Evolutionary conservation across 306 rosid genomes (phyloP), one percentile per base, ranked within the genome.

Genomic region (Vigna reflexopilosa): DNA sequence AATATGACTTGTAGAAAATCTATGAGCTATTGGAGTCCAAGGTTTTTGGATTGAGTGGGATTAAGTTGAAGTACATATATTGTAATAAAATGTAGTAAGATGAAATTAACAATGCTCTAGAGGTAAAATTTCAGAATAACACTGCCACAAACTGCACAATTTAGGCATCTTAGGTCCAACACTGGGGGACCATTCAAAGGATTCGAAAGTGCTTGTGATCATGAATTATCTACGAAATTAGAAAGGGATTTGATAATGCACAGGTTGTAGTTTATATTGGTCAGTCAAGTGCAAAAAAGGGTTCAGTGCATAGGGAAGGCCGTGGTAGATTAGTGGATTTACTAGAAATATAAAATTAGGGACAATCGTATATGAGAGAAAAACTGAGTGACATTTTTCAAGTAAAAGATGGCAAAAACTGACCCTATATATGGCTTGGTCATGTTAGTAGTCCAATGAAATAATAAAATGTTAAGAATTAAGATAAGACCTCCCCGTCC

Each of bases 161-260:
- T 54, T 40, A 45, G 55, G 67, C 40, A 51, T 70, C 47, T 61
- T 62, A 40, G 61, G 54, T 45, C 54, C 62, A 62, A 76, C 30
- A 59, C 20, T 19, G 34, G 24, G 67, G 52, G 80, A 76, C 70
- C 38, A 36, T 9, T 57, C 28, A 36, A 45, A 17, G 64, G 47
- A 30, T 74, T 48, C 51, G 49, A 75, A 58, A 81, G 38, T 81
- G 67, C 66, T 67, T 81, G 56, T 57, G 26, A 9, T 81, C 30
- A 8, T 52, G 70, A 40, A 49, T 48, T 57, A 4, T 51, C 49
- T 36, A 13, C 38, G 51, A 49, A 68, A 59, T 22, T 42, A 16
- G 15, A 49, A 57, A 10, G 58, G 17, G 49, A 50, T 26, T 13
- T 28, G 42, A 59, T 28, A n/a, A 24, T 69, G 34, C 55, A 14